Evolutionary conservation across 192 early-diverging fungal species (phyloP), one percentile per base, ranked within the genome.

Genomic region (Phlyctochytrium arcticum): DNA sequence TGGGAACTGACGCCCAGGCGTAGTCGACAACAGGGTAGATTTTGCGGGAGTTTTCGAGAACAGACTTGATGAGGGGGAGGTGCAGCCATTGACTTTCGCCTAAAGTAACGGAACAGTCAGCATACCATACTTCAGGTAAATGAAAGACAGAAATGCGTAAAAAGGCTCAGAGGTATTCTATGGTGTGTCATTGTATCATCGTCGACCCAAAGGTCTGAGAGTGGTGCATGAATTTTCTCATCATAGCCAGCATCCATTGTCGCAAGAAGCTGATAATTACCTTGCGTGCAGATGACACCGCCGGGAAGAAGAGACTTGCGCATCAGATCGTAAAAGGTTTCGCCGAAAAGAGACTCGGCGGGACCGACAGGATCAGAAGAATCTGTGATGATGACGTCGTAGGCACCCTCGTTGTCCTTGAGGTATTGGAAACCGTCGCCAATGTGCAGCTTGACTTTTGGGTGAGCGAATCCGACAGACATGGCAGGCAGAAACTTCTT

Each of bases 71-170:
- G 34, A 99, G 85, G 27, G 81, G 73, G 58, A 96, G 73, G 65
- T 99, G 94, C 54, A 99, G 90, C 95, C 97, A 99, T 83, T 92
- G 89, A 87, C 97, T 98, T 84, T 99, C 97, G 76, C 92, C 82
- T 84, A 62, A 17, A 21, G n/a, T n/a, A 30, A 53, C n/a, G 30
- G 29, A 3, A 53, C 2, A 3, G n/a, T n/a, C n/a, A n/a, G n/a
- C n/a, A n/a, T n/a, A n/a, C n/a, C n/a, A n/a, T n/a, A n/a, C n/a
- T n/a, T n/a, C n/a, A n/a, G n/a, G n/a, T n/a, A n/a, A n/a, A n/a
- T n/a, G n/a, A n/a, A n/a, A n/a, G n/a, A n/a, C n/a, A n/a, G n/a
- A n/a, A n/a, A n/a, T n/a, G n/a, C 37, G 21, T 8, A 32, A 42
- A 19, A 36, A 36, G 21, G 27, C 70, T 68, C 60, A 68, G 31